A percentile compares a stretch with the other conserved stretches of the same genome.
Evolutionary conservation across 768 basidiomycete genomes (phyloP).

Genomic region (Boletus rubroflammeus): DNA sequence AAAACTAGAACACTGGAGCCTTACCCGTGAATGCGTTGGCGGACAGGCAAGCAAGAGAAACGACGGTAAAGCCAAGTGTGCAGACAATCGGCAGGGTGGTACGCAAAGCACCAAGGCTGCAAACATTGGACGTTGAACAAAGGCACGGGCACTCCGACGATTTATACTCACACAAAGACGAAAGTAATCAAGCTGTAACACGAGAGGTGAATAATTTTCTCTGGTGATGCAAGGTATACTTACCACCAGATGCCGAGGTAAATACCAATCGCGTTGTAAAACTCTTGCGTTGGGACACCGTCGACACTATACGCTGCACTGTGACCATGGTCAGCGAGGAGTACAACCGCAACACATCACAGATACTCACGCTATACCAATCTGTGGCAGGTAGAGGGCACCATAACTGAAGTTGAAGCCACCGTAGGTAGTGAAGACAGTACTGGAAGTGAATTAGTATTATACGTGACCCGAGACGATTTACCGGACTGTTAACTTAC

Average conservation of each 20-base stretch:
- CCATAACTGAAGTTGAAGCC: conserved; percentile 30
- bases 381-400: conserved; percentile 24
- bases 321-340: background rate
- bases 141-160: too few species aligned
- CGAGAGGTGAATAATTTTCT: background rate
- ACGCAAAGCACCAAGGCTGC: conserved; percentile 25
- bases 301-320: conserved; percentile 26
- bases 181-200: conserved; percentile 22
- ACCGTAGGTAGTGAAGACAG: conserved; percentile 28
- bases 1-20: background rate
- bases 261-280: conserved; percentile 25
- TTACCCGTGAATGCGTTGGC: conserved; percentile 27
- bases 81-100: conserved; percentile 23
- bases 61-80: conserved; percentile 21
- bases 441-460: conserved; percentile 8
- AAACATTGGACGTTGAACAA: background rate
- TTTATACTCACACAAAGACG: conserved; percentile 19
- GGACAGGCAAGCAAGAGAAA: conserved; percentile 25
- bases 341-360: too few species aligned
- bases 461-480: background rate
- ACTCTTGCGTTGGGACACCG: conserved; percentile 24
- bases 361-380: conserved; percentile 25
- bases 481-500: conserved; percentile 8
- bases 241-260: conserved; percentile 28
- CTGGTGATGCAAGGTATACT: background rate